Evolutionary conservation across 257 asterid species (phyloP).

Genomic region (Ophiorrhiza pumila): DNA sequence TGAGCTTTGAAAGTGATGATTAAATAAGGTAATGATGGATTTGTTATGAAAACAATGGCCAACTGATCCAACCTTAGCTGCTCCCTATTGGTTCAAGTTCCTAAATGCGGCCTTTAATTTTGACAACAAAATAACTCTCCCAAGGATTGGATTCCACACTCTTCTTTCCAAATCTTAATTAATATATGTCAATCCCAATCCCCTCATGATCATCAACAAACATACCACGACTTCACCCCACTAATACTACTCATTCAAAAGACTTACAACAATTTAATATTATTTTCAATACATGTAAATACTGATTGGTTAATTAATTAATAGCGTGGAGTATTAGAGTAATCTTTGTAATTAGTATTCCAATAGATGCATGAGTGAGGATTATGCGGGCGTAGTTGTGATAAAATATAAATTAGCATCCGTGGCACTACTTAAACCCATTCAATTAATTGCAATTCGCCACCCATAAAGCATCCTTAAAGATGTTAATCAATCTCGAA

Average conservation of each 20-base stretch:
- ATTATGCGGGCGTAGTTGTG: slow-evolving; percentile 16
- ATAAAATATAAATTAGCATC: slow-evolving; percentile 13
- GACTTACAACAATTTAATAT: no score
- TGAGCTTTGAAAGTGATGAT: slow-evolving; percentile 42
- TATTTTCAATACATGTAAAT: no score
- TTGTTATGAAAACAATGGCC: slow-evolving; percentile 36
- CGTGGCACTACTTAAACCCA: slow-evolving; percentile 51
- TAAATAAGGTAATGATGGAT: slow-evolving; percentile 21
- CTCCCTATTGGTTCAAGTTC: slow-evolving; percentile 37
- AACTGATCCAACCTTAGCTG: slow-evolving; percentile 7
- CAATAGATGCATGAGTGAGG: slow-evolving; percentile 27
- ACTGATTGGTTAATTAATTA: no score
- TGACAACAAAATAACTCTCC: slow-evolving; percentile 7
- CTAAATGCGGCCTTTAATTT: slow-evolving; percentile 22
- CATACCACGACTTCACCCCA: not conserved
- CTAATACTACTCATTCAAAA: not conserved
- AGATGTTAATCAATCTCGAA: slow-evolving; percentile 31
- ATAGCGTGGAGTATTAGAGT: no score
- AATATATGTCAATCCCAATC: not conserved
- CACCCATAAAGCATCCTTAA: slow-evolving; percentile 27
- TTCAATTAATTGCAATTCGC: slow-evolving; percentile 12
- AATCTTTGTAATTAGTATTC: no score
- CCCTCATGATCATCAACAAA: not conserved
- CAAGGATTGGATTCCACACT: slow-evolving; percentile 1
- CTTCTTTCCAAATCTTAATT: no score